Evolutionary conservation across 148 eudicot species (phyloP).

Genomic region (Cornus controversa): DNA sequence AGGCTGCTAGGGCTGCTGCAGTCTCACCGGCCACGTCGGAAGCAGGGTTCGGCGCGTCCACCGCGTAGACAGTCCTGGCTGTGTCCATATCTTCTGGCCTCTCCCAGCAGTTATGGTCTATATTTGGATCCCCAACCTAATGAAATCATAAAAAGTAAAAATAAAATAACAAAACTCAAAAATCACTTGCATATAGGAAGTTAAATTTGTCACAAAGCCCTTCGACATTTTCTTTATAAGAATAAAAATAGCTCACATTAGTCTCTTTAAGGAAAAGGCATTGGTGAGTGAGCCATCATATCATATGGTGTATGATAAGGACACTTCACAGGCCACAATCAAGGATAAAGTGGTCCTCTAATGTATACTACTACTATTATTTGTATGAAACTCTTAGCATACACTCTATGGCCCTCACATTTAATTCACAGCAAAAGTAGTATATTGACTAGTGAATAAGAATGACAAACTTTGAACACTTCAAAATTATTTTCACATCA

Average conservation of each 20-base stretch:
- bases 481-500: too few species aligned
- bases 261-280: not conserved
- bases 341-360: not conserved
- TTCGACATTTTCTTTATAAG: not conserved
- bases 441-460: too few species aligned
- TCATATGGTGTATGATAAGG: not conserved
- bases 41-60: constrained; percentile 79
- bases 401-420: too few species aligned
- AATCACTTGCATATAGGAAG: too few species aligned
- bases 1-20: constrained; percentile 89
- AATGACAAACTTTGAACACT: too few species aligned
- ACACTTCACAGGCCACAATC: not conserved
- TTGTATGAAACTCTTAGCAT: too few species aligned
- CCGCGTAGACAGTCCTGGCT: constrained; percentile 62
- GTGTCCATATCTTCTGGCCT: constrained; percentile 99
- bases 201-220: not conserved
- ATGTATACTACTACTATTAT: too few species aligned
- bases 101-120: constrained; percentile 93
- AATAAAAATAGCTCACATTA: not conserved
- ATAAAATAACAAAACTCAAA: too few species aligned
- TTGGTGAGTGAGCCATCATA: not conserved
- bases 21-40: constrained; percentile 96
- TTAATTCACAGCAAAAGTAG: too few species aligned
- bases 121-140: constrained; percentile 81
- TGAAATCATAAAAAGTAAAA: not conserved